phyloP scores from a whole-genome alignment of 805 yeast species.

The Candida orba region DNA sequence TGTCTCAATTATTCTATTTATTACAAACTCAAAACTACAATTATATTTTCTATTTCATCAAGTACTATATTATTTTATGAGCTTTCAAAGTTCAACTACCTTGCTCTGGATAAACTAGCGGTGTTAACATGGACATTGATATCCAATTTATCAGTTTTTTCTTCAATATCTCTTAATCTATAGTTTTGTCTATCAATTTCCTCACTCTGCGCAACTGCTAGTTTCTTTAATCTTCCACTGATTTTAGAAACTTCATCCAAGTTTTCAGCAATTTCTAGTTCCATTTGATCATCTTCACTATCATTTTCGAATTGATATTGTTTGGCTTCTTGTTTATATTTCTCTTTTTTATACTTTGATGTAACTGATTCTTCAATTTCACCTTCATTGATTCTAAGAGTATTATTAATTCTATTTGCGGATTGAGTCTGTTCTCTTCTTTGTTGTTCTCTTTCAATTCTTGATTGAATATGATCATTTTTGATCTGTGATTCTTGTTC shows the following conservation, averaged over 20 bases:
- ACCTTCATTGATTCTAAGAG: slow-evolving; percentile 35
- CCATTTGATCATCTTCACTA: slow-evolving; percentile 89
- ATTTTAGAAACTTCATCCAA: slow-evolving; percentile 68
- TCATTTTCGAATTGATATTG: slow-evolving; percentile 83
- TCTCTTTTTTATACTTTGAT: slow-evolving; percentile 31
- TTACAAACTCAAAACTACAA: too few species aligned
- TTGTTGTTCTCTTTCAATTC: slow-evolving; percentile 52
- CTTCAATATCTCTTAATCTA: slow-evolving; percentile 69
- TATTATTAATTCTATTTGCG: slow-evolving; percentile 61
- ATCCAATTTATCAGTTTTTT: slow-evolving; percentile 78
- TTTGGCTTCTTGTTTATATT: slow-evolving; percentile 42
- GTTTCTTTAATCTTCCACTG: slow-evolving; percentile 60
- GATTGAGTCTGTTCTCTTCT: slow-evolving; percentile 53
- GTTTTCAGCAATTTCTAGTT: slow-evolving; percentile 77
- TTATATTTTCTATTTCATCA: too few species aligned
- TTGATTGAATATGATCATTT: slow-evolving; percentile 53
- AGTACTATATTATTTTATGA: too few species aligned
- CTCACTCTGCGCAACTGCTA: slow-evolving; percentile 65
- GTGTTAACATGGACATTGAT: slow-evolving; percentile 76
- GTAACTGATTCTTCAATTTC: slow-evolving; percentile 28
- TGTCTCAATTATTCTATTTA: too few species aligned
- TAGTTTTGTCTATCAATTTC: slow-evolving; percentile 77
- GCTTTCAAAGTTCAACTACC: not conserved
- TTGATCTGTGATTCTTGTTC: slow-evolving; percentile 68
- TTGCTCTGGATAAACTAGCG: slow-evolving; percentile 48